phyloP scores from a whole-genome alignment of 108 stramenopile species.

The Cyclotella sp. region DNA sequence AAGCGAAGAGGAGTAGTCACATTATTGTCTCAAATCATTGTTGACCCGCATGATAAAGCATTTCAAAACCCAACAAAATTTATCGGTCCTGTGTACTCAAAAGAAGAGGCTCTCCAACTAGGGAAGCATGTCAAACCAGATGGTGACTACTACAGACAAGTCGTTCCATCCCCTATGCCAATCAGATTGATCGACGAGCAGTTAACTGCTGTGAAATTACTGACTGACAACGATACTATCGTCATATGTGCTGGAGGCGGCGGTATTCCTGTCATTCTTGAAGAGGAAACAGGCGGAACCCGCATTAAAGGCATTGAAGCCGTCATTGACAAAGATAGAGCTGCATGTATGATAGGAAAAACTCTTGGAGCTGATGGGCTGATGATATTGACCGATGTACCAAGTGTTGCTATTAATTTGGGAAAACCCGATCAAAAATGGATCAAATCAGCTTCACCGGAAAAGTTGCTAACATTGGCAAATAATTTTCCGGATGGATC shows the following conservation, averaged over 20 bases:
- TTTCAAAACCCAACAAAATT: slow-evolving; percentile 57
- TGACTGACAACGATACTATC: slow-evolving; percentile 34
- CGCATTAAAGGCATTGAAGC: slow-evolving; percentile 43
- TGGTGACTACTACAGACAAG: slow-evolving; percentile 35
- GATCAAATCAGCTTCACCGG: slow-evolving; percentile 39
- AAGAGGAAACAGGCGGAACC: neutral
- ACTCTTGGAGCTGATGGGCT: slow-evolving; percentile 45
- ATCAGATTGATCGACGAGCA: slow-evolving; percentile 36
- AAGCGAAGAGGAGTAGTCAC: slow-evolving; percentile 47
- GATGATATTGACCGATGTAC: slow-evolving; percentile 52
- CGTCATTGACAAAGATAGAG: slow-evolving; percentile 55
- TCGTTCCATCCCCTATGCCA: slow-evolving; percentile 29
- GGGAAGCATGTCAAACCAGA: slow-evolving; percentile 42
- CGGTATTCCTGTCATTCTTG: slow-evolving; percentile 31
- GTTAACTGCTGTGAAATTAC: slow-evolving; percentile 26
- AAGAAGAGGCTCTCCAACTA: slow-evolving; percentile 32
- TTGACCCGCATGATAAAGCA: slow-evolving; percentile 44
- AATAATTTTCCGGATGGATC: slow-evolving; percentile 41
- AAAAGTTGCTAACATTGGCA: slow-evolving; percentile 16
- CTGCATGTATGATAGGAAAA: slow-evolving; percentile 45
- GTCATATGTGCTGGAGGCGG: slow-evolving; percentile 52
- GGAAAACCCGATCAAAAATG: slow-evolving; percentile 37
- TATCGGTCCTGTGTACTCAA: slow-evolving; percentile 46
- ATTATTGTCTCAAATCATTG: slow-evolving; percentile 49
- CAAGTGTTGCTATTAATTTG: slow-evolving; percentile 33